A percentile compares a stretch with the other conserved stretches of the same genome.
Evolutionary conservation across 352 stramenopile genomes (phyloP).

Genomic region (Phytopythium helicoides): DNA sequence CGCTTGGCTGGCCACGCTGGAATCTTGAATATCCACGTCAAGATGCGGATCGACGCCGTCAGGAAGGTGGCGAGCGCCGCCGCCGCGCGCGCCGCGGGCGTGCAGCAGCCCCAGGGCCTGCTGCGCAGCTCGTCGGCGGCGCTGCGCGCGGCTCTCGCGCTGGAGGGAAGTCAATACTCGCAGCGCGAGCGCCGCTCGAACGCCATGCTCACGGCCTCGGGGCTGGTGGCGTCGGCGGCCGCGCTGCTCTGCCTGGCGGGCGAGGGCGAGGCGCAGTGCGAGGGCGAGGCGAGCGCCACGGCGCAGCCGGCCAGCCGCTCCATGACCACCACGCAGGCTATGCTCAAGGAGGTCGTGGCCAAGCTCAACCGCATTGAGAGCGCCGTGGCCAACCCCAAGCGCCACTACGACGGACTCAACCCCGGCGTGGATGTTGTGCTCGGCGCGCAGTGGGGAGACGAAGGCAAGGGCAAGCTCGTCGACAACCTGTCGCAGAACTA

Average conservation of each 20-base stretch:
- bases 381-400: slow-evolving; percentile 79
- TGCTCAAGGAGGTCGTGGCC: slow-evolving; percentile 80
- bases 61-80: slow-evolving; percentile 36
- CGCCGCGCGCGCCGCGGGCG: slow-evolving; percentile 10
- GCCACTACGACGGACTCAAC: slow-evolving; percentile 63
- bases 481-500: slow-evolving; percentile 93
- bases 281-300: neutral
- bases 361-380: slow-evolving; percentile 89
- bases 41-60: slow-evolving; percentile 56
- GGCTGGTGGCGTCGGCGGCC: slow-evolving; percentile 17
- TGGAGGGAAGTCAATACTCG: slow-evolving; percentile 34
- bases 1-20: slow-evolving; percentile 11
- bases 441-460: slow-evolving; percentile 98
- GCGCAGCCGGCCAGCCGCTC: slow-evolving; percentile 1
- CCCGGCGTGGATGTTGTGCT: slow-evolving; percentile 92
- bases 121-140: slow-evolving; percentile 24
- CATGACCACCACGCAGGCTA: slow-evolving; percentile 28
- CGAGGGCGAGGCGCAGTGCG: slow-evolving; percentile 15
- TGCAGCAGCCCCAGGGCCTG: neutral
- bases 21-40: slow-evolving; percentile 25
- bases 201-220: slow-evolving; percentile 6
- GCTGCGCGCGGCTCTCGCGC: slow-evolving; percentile 40
- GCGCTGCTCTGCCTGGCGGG: slow-evolving; percentile 27
- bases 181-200: slow-evolving; percentile 12
- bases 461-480: slow-evolving; percentile 99